These are phyloP conservation scores for Heliocybe sulcata DNA, from an alignment of 1,284 basidiomycete genomes.

Conservation along the genomic window DNA sequence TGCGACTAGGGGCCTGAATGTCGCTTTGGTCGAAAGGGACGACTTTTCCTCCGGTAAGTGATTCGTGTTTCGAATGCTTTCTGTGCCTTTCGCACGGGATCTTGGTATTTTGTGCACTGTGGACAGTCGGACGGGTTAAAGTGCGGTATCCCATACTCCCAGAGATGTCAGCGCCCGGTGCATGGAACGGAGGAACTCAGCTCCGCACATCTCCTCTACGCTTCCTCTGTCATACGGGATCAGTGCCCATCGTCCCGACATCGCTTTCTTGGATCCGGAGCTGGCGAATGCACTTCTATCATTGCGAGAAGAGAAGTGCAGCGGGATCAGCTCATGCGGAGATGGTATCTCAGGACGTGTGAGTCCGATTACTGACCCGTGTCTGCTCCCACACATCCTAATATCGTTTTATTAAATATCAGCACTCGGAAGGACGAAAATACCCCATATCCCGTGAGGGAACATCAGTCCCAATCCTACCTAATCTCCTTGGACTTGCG, in stretches of 20 bases:
- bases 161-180: not conserved
- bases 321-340: not conserved
- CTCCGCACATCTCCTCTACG: not conserved
- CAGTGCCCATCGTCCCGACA: not conserved
- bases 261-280: not conserved
- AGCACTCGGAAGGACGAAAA: not conserved
- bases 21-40: slow-evolving; percentile 90
- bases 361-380: not conserved
- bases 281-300: not conserved
- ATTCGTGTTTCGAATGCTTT: too few relatives aligned
- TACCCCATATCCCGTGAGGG: not conserved
- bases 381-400: not conserved
- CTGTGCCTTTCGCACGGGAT: not conserved
- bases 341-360: not conserved
- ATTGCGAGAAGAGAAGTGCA: not conserved
- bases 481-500: not conserved
- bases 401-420: not conserved
- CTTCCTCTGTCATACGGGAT: not conserved
- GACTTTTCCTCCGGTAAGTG: slow-evolving; percentile 82
- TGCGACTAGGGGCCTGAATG: slow-evolving; percentile 84
- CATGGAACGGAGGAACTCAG: not conserved
- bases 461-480: not conserved
- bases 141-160: not conserved
- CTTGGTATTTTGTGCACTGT: not conserved
- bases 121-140: not conserved